phyloP scores from a whole-genome alignment of 192 early-diverging fungal genomes.

The Podochytrium sp. region DNA sequence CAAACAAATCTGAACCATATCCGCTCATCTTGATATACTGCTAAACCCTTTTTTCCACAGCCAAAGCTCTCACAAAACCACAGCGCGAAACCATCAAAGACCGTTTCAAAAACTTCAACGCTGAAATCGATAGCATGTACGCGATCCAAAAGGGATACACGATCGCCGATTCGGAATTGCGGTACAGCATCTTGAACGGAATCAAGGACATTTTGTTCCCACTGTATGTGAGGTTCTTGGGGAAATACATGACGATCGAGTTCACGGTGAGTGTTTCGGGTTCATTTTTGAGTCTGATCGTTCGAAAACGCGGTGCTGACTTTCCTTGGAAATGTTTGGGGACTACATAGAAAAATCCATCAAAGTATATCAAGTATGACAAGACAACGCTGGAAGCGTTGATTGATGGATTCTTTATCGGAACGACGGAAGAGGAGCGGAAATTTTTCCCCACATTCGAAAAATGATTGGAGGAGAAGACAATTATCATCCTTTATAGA shows the following conservation, averaged over 20 bases:
- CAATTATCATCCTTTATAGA: background rate
- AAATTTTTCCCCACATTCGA: conserved; percentile 7
- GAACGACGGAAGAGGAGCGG: conserved; percentile 11
- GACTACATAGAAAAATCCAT: conserved; percentile 60
- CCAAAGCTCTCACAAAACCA: conserved; percentile 62
- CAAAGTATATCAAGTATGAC: conserved; percentile 83
- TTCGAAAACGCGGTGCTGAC: too few species aligned
- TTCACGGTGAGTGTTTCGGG: conserved; percentile 52
- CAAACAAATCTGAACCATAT: background rate
- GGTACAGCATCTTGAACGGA: conserved; percentile 69
- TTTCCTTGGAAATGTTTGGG: background rate
- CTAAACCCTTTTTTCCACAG: conserved; percentile 41
- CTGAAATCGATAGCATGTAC: conserved; percentile 76
- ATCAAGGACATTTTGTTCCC: conserved; percentile 76
- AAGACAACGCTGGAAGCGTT: conserved; percentile 66
- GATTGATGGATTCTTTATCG: conserved; percentile 70
- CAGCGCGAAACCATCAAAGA: conserved; percentile 80
- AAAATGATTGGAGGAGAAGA: background rate
- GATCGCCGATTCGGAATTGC: conserved; percentile 79
- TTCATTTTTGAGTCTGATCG: background rate
- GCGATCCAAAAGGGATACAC: conserved; percentile 72
- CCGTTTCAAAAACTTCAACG: conserved; percentile 88
- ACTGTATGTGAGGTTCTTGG: conserved; percentile 75
- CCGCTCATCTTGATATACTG: background rate
- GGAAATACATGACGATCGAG: conserved; percentile 70